Conservation (phyloP, 768 basidiomycete species). For the Lentinula aciculospora region DNA sequence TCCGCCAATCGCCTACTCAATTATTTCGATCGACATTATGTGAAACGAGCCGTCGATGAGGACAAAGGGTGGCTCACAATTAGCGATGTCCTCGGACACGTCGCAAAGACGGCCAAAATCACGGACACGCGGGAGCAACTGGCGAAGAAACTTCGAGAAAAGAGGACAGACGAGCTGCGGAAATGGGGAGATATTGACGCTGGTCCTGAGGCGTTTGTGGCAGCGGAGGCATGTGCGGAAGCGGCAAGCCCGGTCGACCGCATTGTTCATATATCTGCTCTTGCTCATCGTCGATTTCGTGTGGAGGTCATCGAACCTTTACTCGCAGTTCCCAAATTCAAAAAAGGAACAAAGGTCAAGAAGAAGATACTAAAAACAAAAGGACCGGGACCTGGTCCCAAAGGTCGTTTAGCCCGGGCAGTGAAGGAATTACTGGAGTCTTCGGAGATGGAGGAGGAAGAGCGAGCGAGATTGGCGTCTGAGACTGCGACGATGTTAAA, state of each 20-base stretch:
- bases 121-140: slow-evolving; percentile 60
- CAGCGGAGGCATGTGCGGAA: slow-evolving; percentile 68
- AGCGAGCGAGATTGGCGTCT: slow-evolving; percentile 37
- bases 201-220: slow-evolving; percentile 41
- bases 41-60: slow-evolving; percentile 70
- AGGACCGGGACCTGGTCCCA: slow-evolving; percentile 36
- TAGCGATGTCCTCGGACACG: slow-evolving; percentile 56
- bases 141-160: slow-evolving; percentile 52
- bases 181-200: slow-evolving; percentile 66
- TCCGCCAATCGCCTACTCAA: slow-evolving; percentile 69
- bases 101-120: slow-evolving; percentile 42
- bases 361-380: slow-evolving; percentile 40
- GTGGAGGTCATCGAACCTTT: slow-evolving; percentile 68
- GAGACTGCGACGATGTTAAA: slow-evolving; percentile 48
- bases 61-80: slow-evolving; percentile 75
- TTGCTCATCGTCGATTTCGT: slow-evolving; percentile 69
- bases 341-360: slow-evolving; percentile 48
- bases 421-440: slow-evolving; percentile 61
- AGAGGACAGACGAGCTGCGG: slow-evolving; percentile 53
- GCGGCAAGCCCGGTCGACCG: slow-evolving; percentile 67
- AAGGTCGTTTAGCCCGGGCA: slow-evolving; percentile 63
- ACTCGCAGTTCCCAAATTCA: slow-evolving; percentile 60
- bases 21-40: slow-evolving; percentile 62
- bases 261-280: slow-evolving; percentile 54
- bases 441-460: slow-evolving; percentile 38